phyloP scores from a whole-genome alignment of 2,329 filamentous ascomycete species.

The Nigrograna mackinnonii region DNA sequence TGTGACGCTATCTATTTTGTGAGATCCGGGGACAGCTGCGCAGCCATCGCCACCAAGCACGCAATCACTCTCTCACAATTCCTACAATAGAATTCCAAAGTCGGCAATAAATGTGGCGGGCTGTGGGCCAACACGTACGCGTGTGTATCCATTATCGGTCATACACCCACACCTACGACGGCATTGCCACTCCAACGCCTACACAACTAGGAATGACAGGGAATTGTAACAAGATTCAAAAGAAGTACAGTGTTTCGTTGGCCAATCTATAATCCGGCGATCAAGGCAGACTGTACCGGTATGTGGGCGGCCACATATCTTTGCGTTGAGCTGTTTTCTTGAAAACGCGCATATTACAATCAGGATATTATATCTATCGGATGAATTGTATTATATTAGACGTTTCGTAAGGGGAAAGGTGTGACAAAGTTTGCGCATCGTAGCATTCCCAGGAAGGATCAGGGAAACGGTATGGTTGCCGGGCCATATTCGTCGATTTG shows the following conservation, averaged over 20 bases:
- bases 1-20: not conserved
- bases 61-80: not conserved
- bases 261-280: not conserved
- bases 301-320: not conserved
- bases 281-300: not conserved
- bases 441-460: too few species aligned
- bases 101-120: not conserved
- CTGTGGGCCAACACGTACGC: not conserved
- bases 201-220: not conserved
- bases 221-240: not conserved
- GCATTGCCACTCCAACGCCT: not conserved
- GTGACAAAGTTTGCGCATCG: too few species aligned
- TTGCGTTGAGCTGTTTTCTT: not conserved
- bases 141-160: not conserved
- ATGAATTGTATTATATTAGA: too few species aligned
- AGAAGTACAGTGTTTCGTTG: not conserved
- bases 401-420: too few species aligned
- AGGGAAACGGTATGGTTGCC: too few species aligned
- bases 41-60: not conserved
- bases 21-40: not conserved
- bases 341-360: too few species aligned
- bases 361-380: too few species aligned
- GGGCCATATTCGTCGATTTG: too few species aligned
- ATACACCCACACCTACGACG: not conserved
- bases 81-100: not conserved